Evolutionary conservation across 805 yeast genomes (phyloP).

Genomic region (Metschnikowia picachoensis): DNA sequence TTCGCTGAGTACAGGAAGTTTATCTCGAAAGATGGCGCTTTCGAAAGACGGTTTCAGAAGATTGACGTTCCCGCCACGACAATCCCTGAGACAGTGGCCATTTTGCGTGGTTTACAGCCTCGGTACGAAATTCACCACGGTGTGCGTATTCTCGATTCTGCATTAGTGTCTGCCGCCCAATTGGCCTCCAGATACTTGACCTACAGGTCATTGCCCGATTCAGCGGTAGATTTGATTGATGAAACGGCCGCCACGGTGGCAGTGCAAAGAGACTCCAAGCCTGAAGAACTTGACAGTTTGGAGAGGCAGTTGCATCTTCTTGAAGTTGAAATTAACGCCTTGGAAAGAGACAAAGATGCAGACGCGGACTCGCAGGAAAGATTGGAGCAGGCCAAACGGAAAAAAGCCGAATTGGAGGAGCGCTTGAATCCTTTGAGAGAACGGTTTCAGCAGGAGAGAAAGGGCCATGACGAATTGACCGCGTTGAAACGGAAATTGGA

Average conservation of each 20-base stretch:
- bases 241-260: slow-evolving; percentile 96
- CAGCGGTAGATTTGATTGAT: slow-evolving; percentile 94
- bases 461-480: slow-evolving; percentile 88
- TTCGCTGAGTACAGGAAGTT: slow-evolving; percentile 89
- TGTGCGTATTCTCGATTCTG: slow-evolving; percentile 91
- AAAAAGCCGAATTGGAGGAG: slow-evolving; percentile 80
- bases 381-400: slow-evolving; percentile 70
- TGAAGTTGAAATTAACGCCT: slow-evolving; percentile 94
- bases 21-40: slow-evolving; percentile 96
- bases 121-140: slow-evolving; percentile 97
- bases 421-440: slow-evolving; percentile 80
- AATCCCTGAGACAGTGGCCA: slow-evolving; percentile 88
- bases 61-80: slow-evolving; percentile 95
- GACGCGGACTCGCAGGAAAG: slow-evolving; percentile 82
- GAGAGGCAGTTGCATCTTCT: slow-evolving; percentile 89
- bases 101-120: slow-evolving; percentile 91
- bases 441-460: slow-evolving; percentile 79
- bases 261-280: slow-evolving; percentile 96
- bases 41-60: slow-evolving; percentile 97
- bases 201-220: slow-evolving; percentile 92
- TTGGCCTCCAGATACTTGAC: slow-evolving; percentile 92
- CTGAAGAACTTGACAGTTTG: slow-evolving; percentile 90
- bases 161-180: slow-evolving; percentile 91
- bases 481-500: slow-evolving; percentile 86
- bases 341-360: slow-evolving; percentile 92